These are phyloP conservation scores for Macroventuria anomochaeta DNA, from an alignment of 2,329 filamentous ascomycete species.

Conservation along the genomic window DNA sequence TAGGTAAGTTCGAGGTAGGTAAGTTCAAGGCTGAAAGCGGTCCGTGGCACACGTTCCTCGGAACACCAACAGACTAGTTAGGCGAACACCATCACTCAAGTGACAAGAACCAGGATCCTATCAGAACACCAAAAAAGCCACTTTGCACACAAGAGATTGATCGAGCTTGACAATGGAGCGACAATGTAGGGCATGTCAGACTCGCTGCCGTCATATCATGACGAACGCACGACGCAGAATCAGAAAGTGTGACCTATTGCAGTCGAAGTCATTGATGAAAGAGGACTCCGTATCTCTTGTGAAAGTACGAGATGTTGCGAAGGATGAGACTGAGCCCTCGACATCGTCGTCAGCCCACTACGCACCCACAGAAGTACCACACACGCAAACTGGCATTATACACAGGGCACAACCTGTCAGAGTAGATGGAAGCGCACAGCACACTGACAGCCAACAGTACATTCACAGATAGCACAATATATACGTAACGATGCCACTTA, in stretches of 20 bases:
- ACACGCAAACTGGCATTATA: not conserved
- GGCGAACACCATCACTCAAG: not conserved
- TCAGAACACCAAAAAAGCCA: not conserved
- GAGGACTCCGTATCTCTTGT: not conserved
- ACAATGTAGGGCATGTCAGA: not conserved
- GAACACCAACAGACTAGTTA: not conserved
- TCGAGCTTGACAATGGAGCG: not conserved
- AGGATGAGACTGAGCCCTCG: not conserved
- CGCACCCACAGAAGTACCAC: not conserved
- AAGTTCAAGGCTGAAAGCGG: conserved; percentile 7
- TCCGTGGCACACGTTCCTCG: conserved; percentile 9
- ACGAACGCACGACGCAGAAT: not conserved
- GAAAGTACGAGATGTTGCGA: not conserved
- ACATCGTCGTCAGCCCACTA: not conserved
- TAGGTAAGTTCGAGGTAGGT: not conserved
- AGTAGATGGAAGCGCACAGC: too few relatives aligned
- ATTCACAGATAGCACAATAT: too few relatives aligned
- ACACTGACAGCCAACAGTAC: too few relatives aligned
- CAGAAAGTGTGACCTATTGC: not conserved
- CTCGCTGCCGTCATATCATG: not conserved
- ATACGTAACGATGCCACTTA: too few relatives aligned
- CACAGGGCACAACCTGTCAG: not conserved
- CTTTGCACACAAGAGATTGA: not conserved
- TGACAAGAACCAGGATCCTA: not conserved
- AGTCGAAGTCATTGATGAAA: not conserved